Percentiles rank a stretch among this genome's conserved stretches.
Conservation (phyloP, 176 grass and related monocot species). For the Neostapfia colusana region DNA sequence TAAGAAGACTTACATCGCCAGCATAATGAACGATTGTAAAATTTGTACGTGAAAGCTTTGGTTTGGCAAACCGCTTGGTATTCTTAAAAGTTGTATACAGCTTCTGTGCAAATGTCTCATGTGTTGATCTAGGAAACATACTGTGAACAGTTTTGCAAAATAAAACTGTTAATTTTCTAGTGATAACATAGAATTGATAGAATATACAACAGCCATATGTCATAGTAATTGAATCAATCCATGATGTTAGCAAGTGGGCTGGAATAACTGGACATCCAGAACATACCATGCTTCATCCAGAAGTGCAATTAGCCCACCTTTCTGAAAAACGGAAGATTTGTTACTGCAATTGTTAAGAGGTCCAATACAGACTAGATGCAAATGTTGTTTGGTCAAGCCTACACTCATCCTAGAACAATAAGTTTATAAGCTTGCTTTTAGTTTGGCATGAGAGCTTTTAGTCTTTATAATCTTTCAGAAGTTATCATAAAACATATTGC, state of each 20-base stretch:
- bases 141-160: constrained; percentile 52
- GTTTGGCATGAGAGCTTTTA: constrained; percentile 15
- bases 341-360: constrained; percentile 27
- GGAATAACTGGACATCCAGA: constrained; percentile 31
- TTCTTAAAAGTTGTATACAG: constrained; percentile 89
- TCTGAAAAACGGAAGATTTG: constrained; percentile 68
- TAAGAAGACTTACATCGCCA: constrained; percentile 67
- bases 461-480: constrained; percentile 33
- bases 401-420: constrained; percentile 30
- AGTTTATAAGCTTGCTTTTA: not conserved
- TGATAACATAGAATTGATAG: constrained; percentile 21
- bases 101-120: constrained; percentile 98
- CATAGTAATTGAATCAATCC: constrained; percentile 31
- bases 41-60: constrained; percentile 95
- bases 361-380: constrained; percentile 12
- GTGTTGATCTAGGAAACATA: constrained; percentile 99
- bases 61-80: constrained; percentile 88
- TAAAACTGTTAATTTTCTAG: constrained; percentile 40
- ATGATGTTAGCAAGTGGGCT: constrained; percentile 16
- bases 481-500: not conserved
- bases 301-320: constrained; percentile 98
- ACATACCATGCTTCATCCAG: constrained; percentile 99
- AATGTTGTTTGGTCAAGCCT: constrained; percentile 7
- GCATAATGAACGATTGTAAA: constrained; percentile 98
- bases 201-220: constrained; percentile 16